Percentiles rank a stretch among this genome's conserved stretches.
Evolutionary conservation across 208 protist species (phyloP).

Genomic region (Acanthamoeba divionensis): DNA sequence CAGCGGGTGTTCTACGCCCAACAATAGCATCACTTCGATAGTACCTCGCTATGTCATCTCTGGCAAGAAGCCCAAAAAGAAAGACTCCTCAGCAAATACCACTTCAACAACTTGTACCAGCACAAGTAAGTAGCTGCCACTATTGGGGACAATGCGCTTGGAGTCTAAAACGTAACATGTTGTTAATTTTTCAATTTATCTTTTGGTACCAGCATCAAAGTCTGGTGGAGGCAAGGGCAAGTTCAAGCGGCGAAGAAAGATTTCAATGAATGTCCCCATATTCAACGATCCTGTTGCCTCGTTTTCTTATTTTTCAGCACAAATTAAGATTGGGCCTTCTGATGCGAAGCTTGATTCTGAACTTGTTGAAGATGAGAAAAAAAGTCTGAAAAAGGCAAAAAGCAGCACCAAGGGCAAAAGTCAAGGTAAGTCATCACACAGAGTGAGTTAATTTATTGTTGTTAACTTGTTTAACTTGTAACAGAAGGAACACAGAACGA

Average conservation of each 20-base stretch:
- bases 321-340: constrained; percentile 20
- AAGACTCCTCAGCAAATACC: not conserved
- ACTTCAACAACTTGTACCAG: not conserved
- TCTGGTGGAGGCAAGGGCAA: not conserved
- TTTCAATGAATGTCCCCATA: constrained; percentile 43
- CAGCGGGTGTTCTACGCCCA: not conserved
- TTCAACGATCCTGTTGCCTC: constrained; percentile 43
- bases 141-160: too few species aligned
- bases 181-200: not conserved
- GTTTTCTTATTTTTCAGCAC: constrained; percentile 24
- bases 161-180: not conserved
- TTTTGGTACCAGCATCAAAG: not conserved
- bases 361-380: too few species aligned
- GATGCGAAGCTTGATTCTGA: too few species aligned
- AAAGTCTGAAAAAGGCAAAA: too few species aligned
- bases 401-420: too few species aligned
- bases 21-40: not conserved
- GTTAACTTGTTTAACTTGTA: too few species aligned
- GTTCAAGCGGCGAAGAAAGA: constrained; percentile 12
- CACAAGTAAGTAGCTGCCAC: not conserved
- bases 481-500: too few species aligned
- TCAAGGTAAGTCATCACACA: too few species aligned
- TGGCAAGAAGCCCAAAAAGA: constrained; percentile 6
- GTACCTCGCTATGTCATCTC: constrained; percentile 36
- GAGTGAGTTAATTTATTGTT: too few species aligned